These are phyloP conservation scores for Fusarium anguioides DNA, from an alignment of 2,329 filamentous ascomycete species.

Conservation along the genomic window DNA sequence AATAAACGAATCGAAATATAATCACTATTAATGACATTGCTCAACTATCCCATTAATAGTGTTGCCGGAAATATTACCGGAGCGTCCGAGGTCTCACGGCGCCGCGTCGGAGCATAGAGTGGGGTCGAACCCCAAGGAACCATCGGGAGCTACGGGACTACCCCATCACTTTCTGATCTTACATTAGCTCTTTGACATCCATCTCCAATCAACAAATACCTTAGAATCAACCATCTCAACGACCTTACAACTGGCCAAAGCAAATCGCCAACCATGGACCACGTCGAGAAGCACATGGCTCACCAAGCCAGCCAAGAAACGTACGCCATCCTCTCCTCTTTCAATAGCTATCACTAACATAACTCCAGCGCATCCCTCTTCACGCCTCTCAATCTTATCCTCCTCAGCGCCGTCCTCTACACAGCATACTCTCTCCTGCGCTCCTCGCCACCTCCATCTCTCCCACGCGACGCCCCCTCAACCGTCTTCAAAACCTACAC, in stretches of 20 bases:
- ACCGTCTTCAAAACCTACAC: conserved; percentile 77
- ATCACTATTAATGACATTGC: too few species aligned
- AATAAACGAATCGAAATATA: not conserved
- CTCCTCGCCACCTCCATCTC: conserved; percentile 57
- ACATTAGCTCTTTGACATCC: not conserved
- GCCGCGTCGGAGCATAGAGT: conserved; percentile 23
- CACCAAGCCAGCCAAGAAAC: conserved; percentile 63
- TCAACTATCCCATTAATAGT: not conserved
- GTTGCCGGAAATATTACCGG: not conserved
- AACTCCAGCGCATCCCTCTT: conserved; percentile 56
- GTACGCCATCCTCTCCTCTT: conserved; percentile 31
- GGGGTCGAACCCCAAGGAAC: conserved; percentile 33
- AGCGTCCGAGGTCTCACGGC: conserved; percentile 7
- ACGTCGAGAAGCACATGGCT: conserved; percentile 66
- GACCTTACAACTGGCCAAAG: not conserved
- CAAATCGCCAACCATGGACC: conserved; percentile 58
- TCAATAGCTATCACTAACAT: not conserved
- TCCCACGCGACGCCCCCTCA: conserved; percentile 66
- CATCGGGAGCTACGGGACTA: conserved; percentile 24
- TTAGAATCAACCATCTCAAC: not conserved
- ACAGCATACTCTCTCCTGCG: conserved; percentile 67
- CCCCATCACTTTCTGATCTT: conserved; percentile 1
- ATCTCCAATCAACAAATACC: conserved; percentile 5
- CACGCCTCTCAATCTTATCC: conserved; percentile 72
- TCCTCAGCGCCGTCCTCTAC: conserved; percentile 67